Percentiles rank a stretch among this genome's conserved stretches.
Evolutionary conservation across 1,284 basidiomycete species (phyloP).

Genomic region (Exobasidium rhododendri): DNA sequence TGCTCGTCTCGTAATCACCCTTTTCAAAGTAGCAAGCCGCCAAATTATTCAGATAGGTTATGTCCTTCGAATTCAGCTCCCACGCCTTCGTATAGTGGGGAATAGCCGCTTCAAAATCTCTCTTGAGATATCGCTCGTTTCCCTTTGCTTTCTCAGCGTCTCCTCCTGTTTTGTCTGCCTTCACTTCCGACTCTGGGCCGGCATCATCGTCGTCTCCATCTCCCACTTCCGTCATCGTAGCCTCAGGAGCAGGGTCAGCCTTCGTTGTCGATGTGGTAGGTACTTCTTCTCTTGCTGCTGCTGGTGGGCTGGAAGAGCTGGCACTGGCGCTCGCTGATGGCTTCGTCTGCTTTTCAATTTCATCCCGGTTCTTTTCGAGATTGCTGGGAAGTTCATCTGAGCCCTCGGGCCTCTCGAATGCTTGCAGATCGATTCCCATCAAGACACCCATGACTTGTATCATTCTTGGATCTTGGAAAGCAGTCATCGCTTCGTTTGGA

Average conservation of each 20-base stretch:
- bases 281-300: too few species aligned
- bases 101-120: conserved; percentile 58
- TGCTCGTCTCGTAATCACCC: conserved; percentile 82
- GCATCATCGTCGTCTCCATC: conserved; percentile 53
- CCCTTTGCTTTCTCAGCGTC: conserved; percentile 62
- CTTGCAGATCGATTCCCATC: conserved; percentile 91
- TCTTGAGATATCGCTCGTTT: conserved; percentile 78
- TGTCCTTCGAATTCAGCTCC: conserved; percentile 81
- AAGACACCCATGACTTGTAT: conserved; percentile 82
- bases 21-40: conserved; percentile 89
- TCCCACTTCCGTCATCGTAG: conserved; percentile 53
- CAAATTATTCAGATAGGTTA: conserved; percentile 70
- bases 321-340: neutral
- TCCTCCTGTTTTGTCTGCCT: conserved; percentile 40
- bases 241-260: conserved; percentile 56
- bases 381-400: conserved; percentile 74
- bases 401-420: conserved; percentile 78
- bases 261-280: conserved; percentile 10
- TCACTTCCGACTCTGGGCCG: conserved; percentile 10
- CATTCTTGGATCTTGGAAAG: conserved; percentile 77
- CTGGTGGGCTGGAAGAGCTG: neutral
- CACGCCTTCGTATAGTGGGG: conserved; percentile 69
- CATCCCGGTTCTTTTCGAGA: conserved; percentile 46
- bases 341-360: conserved; percentile 48
- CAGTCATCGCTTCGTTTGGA: conserved; percentile 53